Base-by-base conservation (phyloP, 108 stramenopile species). In the Seminavis robusta region DNA sequence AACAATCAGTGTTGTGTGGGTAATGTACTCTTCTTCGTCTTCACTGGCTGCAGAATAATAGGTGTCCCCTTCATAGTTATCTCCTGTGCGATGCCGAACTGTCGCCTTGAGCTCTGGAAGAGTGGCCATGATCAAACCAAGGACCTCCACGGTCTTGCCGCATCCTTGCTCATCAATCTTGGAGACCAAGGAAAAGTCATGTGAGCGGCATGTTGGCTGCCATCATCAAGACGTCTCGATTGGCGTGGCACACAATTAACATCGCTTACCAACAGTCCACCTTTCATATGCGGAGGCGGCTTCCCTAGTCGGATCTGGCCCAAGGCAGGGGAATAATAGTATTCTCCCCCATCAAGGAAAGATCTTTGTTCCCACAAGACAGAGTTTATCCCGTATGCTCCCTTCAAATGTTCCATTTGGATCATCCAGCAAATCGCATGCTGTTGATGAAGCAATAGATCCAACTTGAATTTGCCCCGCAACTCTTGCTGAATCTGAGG, bases 371-470 rank as follows among this genome's bases (percentile, higher is more conserved):
- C 86, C 90, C 90, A 92, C 31, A 92, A 68, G 33, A 86, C 54
- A 2, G 75, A 79, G 44, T 92, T 92, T 8, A 92, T 47, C 0
- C 85, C 83, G 33, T 50, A 34, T 15, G 49, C 67, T 9, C 41
- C 31, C 7, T 9, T 10, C 41, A 56, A 71, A 60, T 44, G 47
- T 39, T 88, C 86, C 77, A 71, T 76, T 43, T 84, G 69, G 25
- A 66, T 56, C 91, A 93, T 93, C 88, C 88, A 93, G 47, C 71
- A 83, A 17, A 84, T 21, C 30, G 69, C 84, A 44, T 81, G 76
- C 11, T 63, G 50, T 59, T 93, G 91, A 65, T 87, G 88, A 11
- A 73, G 56, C 58, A 84, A 54, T 40, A 92, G 58, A 15, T 67
- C 41, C 8, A 85, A 67, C 33, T 32, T 42, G 0, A 87, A 27